Evolutionary conservation across 331 rosid species (phyloP), one percentile per base, ranked within the genome.

Genomic region (Erythrophleum ivorense): DNA sequence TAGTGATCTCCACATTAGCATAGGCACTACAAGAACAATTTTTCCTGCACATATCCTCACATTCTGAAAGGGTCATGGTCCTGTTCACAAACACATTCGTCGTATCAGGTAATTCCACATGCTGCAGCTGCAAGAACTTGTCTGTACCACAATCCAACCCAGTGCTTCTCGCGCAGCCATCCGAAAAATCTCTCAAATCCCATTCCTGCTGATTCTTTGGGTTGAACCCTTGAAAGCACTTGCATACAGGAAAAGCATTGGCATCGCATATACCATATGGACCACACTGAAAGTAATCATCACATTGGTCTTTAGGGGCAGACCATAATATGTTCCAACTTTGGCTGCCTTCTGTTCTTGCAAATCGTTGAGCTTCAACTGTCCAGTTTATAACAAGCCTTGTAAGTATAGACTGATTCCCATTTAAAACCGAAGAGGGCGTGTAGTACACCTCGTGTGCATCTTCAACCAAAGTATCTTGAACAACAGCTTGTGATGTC

Each of bases 241-340:
- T 46, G 59, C 92, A 89, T 19, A 70, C 78, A 10, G 90, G 92
- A 1, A 83, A 86, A n/a, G 76, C 75, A 71, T 78, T 77, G 31
- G 81, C 34, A 72, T 86, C 86, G 24, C 90, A 89, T 4, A 86
- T 40, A 2, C 89, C 87, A 19, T 81, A 86, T 1, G 80, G 79
- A 29, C 87, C 90, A 57, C 94, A 90, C 41, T 55, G 80, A 2
- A 6, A 46, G 76, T 88, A 90, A 0, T 0, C 0, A 66, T 90
- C 92, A 41, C 92, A 90, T 78, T 79, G 83, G 36, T 87, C 90
- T 6, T 66, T 81, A 0, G 92, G 90, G 0, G 89, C 89, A 24
- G 31, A 80, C 92, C 92, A 90, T 75, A 58, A 70, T 3, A 0
- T 13, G 24, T 19, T 76, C 94, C 94, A 90, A 0, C 0, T 9